phyloP scores from a whole-genome alignment of 768 basidiomycete species.

The Collybiopsis luxurians region DNA sequence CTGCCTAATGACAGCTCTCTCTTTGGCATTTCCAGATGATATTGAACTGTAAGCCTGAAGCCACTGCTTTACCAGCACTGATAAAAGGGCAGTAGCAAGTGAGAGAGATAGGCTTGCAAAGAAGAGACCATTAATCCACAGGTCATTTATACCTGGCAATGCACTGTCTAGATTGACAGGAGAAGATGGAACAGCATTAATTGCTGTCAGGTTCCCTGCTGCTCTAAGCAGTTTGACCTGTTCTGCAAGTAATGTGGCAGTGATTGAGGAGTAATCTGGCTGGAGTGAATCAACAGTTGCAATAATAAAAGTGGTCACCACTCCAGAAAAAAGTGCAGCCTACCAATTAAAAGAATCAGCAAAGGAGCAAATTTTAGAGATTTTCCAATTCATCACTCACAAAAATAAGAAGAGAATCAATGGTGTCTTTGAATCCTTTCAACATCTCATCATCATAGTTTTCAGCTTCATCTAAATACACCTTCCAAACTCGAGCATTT shows the following conservation, averaged over 20 bases:
- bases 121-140: conserved; percentile 12
- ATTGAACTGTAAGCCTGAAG: neutral
- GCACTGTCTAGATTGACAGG: neutral
- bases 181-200: neutral
- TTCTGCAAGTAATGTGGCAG: neutral
- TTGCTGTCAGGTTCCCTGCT: neutral
- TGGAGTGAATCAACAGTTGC: neutral
- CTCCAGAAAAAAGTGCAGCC: neutral
- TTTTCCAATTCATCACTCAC: neutral
- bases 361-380: neutral
- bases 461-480: neutral
- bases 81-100: too few species aligned
- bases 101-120: too few species aligned
- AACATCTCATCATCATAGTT: neutral
- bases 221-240: conserved; percentile 1
- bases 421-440: neutral
- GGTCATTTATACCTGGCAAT: neutral
- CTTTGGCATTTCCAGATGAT: neutral
- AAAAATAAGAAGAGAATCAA: conserved; percentile 1
- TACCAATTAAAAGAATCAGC: too few species aligned
- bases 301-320: neutral
- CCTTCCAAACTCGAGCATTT: neutral
- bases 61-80: too few species aligned
- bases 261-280: neutral
- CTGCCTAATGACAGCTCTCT: neutral